phyloP scores from a whole-genome alignment of 2,329 filamentous ascomycete genomes.

The Golovinomyces cichoracearum region DNA sequence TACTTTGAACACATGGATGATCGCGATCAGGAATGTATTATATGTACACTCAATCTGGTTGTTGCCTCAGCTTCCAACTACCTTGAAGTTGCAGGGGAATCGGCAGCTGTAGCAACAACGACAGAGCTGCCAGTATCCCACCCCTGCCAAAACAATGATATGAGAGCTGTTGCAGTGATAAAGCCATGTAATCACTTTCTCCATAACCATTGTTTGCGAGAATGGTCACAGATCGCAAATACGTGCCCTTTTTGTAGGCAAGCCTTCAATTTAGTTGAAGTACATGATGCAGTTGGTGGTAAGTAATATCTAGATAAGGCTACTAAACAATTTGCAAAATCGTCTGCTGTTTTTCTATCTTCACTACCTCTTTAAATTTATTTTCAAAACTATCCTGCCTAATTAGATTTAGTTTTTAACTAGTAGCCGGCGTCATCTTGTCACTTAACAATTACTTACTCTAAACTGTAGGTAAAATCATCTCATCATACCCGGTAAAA shows the following conservation, averaged over 20 bases:
- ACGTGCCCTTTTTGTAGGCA: constrained; percentile 93
- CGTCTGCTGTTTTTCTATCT: too few relatives aligned
- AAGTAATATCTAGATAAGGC: constrained; percentile 21
- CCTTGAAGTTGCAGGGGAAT: constrained; percentile 7
- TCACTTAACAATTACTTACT: background rate
- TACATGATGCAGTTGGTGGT: constrained; percentile 61
- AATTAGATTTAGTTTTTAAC: too few relatives aligned
- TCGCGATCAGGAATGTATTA: constrained; percentile 24
- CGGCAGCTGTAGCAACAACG: constrained; percentile 6
- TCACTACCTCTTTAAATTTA: too few relatives aligned
- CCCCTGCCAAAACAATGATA: constrained; percentile 6
- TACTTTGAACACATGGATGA: constrained; percentile 21
- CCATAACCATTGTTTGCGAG: constrained; percentile 74
- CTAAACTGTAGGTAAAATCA: constrained; percentile 22
- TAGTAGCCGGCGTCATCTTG: background rate
- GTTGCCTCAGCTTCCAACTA: constrained; percentile 8
- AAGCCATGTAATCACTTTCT: constrained; percentile 71
- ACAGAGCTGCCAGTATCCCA: constrained; percentile 2
- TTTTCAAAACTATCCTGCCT: too few relatives aligned
- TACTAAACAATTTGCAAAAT: too few relatives aligned
- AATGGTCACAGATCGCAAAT: constrained; percentile 91
- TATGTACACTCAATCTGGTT: constrained; percentile 37
- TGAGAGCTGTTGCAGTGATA: constrained; percentile 26
- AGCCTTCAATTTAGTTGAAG: constrained; percentile 68
- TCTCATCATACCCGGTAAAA: constrained; percentile 39